Evolutionary conservation across 2,329 filamentous ascomycete genomes (phyloP), one percentile per base, ranked within the genome.

Genomic region (Aspergillus sp.): DNA sequence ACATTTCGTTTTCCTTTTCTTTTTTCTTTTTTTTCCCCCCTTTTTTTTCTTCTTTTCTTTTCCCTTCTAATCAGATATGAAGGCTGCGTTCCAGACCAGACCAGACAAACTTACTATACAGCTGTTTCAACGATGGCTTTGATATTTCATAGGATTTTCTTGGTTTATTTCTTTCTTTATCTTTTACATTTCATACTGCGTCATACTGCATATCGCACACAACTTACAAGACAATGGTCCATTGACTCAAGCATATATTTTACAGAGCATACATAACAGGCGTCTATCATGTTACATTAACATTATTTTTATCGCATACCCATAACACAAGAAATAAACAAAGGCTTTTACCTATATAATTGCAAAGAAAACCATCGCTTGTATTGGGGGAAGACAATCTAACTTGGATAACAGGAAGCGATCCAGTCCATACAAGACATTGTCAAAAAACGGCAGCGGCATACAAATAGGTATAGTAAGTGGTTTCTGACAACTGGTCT

Each of bases 401-500:
- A 30, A 9, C 9, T 30, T 11, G 26, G 9, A 9, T 30, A 30
- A 30, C 3, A 11, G 9, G 9, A 30, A 30, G 26, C 8, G 6
- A 9, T 36, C 13, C 34, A 36, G 13, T 36, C 13, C 34, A 36
- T 42, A 42, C 38, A 51, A 24, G 48, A 12, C 20, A 26, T 24
- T 6, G 34, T 36, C 4, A 5, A 36, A 36, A n/a, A n/a, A 36
- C 13, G 34, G 13, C 15, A 5, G 34, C 13, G 34, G 7, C 34
- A 36, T n/a, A 36, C 34, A 36, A 36, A 44, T 6, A 24, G n/a
- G n/a, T 44, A 9, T 12, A 22, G 12, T 4, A 7, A 15, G 22
- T 18, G n/a, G 13, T 26, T 47, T 39, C 51, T 26, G 24, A 49
- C 48, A 54, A 60, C 55, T 55, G 55, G 52, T 49, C 32, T 56